phyloP scores from a whole-genome alignment of 2,329 filamentous ascomycete genomes.

The Coniochaeta pulveracea region DNA sequence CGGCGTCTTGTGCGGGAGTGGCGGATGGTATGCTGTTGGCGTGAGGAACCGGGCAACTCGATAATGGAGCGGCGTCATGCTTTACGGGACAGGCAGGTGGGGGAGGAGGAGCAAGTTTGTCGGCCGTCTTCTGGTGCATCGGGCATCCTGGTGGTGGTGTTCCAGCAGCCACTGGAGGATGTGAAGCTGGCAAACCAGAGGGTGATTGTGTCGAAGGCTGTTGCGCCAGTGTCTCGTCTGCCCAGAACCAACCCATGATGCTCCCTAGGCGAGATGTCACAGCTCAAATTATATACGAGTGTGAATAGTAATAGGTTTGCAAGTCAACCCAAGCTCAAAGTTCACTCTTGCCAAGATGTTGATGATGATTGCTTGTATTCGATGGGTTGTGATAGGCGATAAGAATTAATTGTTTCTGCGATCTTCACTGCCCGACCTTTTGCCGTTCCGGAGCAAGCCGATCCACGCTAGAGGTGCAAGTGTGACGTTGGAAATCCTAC shows the following conservation, averaged over 20 bases:
- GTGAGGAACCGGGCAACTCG: slow-evolving; percentile 29
- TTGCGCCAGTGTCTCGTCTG: slow-evolving; percentile 30
- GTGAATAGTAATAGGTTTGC: no score
- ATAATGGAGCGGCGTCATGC: slow-evolving; percentile 3
- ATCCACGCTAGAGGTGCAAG: no score
- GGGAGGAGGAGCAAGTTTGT: slow-evolving; percentile 25
- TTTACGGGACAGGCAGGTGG: neutral
- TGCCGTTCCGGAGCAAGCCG: no score
- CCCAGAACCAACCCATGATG: slow-evolving; percentile 55
- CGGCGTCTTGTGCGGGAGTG: slow-evolving; percentile 13
- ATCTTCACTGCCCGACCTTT: no score
- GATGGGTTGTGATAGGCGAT: no score
- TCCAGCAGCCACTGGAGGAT: slow-evolving; percentile 14
- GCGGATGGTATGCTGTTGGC: slow-evolving; percentile 11
- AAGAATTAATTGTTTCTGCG: no score
- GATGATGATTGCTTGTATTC: no score
- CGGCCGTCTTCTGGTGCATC: slow-evolving; percentile 43
- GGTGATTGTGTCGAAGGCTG: slow-evolving; percentile 9
- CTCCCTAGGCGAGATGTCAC: no score
- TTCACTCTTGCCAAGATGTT: no score
- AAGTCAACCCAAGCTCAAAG: no score
- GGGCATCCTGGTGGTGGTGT: slow-evolving; percentile 37
- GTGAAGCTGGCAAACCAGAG: slow-evolving; percentile 5
- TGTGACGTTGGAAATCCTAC: no score
- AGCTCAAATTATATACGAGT: no score